Conservation (phyloP, 1,139 yeast genomes). For the Magnusiomyces starmeri region DNA sequence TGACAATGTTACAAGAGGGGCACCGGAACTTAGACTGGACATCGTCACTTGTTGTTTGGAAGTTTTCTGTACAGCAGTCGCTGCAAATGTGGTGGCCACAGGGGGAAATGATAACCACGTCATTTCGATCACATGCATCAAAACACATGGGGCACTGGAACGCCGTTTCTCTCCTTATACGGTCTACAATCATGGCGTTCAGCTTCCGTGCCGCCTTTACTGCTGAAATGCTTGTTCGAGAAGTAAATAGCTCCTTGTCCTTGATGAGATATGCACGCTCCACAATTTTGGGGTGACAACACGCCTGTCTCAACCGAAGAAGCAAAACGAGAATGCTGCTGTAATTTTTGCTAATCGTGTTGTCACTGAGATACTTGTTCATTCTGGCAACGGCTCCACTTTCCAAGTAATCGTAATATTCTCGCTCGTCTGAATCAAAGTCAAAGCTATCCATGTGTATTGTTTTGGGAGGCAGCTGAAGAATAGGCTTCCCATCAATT, state of each 20-base stretch:
- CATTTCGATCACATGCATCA: conserved; percentile 48
- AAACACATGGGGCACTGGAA: conserved; percentile 63
- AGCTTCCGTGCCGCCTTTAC: conserved; percentile 20
- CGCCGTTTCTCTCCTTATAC: conserved; percentile 25
- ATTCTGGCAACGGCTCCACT: conserved; percentile 51
- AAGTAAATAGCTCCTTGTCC: conserved; percentile 10
- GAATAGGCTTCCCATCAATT: conserved; percentile 70
- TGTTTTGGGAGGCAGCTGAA: conserved; percentile 63
- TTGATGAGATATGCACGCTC: conserved; percentile 44
- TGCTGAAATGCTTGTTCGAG: conserved; percentile 17
- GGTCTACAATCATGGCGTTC: conserved; percentile 18
- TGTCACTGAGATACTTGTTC: conserved; percentile 40
- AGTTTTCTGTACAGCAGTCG: conserved; percentile 26
- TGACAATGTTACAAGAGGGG: conserved; percentile 21
- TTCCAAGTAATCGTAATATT: conserved; percentile 56
- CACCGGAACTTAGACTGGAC: conserved; percentile 20
- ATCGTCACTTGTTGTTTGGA: conserved; percentile 16
- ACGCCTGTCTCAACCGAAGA: conserved; percentile 80
- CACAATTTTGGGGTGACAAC: conserved; percentile 76
- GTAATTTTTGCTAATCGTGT: conserved; percentile 35
- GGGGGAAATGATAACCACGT: conserved; percentile 30
- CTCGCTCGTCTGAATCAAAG: conserved; percentile 48
- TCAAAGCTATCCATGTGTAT: conserved; percentile 42
- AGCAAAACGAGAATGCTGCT: conserved; percentile 64
- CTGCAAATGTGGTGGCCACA: conserved; percentile 33